A percentile compares a stretch with the other conserved stretches of the same genome.
Evolutionary conservation across 768 basidiomycete species (phyloP).

Genomic region (Termitomyces sp.): DNA sequence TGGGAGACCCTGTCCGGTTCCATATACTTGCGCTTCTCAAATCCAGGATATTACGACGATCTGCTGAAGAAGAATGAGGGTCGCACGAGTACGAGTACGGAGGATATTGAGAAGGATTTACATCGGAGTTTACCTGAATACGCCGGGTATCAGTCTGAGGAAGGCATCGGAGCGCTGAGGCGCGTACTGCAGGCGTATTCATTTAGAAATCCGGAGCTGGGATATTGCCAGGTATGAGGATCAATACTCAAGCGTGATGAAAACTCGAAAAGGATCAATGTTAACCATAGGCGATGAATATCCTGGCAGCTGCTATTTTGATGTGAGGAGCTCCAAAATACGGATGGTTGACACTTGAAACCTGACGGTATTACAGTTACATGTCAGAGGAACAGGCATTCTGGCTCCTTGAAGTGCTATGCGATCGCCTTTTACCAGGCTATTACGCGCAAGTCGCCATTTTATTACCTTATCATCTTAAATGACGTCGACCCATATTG

Average conservation of each 20-base stretch:
- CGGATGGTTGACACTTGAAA: background rate
- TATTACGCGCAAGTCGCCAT: conserved; percentile 75
- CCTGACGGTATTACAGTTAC: conserved; percentile 51
- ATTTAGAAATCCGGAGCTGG: conserved; percentile 88
- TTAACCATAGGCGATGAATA: conserved; percentile 82
- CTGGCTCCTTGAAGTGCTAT: conserved; percentile 93
- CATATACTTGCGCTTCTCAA: conserved; percentile 80
- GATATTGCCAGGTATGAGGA: conserved; percentile 80
- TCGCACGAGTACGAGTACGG: conserved; percentile 80
- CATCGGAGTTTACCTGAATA: conserved; percentile 96
- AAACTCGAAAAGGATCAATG: background rate
- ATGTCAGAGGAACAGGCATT: conserved; percentile 99
- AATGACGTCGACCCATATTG: conserved; percentile 1
- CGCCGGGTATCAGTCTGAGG: conserved; percentile 87
- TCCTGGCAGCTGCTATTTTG: conserved; percentile 90
- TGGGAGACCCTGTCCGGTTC: conserved; percentile 98
- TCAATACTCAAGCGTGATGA: background rate
- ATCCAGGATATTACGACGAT: conserved; percentile 76
- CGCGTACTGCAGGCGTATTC: conserved; percentile 94
- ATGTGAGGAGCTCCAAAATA: conserved; percentile 54
- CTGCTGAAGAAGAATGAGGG: conserved; percentile 76
- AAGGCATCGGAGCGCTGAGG: conserved; percentile 79
- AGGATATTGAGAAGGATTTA: conserved; percentile 98
- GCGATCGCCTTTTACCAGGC: conserved; percentile 92
- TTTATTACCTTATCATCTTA: background rate